Evolutionary conservation across 176 grass and related monocot species (phyloP), one percentile per base, ranked within the genome.

Genomic region (Rhynchospora breviuscula): DNA sequence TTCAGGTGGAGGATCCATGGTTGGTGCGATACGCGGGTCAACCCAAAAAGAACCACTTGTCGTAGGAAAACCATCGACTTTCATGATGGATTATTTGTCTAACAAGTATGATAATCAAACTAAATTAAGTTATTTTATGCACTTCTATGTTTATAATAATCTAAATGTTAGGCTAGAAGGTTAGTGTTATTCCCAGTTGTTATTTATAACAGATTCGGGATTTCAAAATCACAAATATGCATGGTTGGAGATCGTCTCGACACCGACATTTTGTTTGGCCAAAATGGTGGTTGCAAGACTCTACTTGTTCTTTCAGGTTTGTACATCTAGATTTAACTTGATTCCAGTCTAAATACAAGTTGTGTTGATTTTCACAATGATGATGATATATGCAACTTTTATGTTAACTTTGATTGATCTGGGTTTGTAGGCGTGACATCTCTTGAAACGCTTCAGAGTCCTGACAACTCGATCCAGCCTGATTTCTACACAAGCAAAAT

Each of bases 21-120:
- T 99, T 12, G 93, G 96, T 12, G 93, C 96, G 67, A 10, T 95
- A 56, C 84, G 74, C 49, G 91, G 96, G 63, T 99, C 96, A 47
- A 99, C 96, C 51, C 85, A 99, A 85, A 87, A 87, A 83, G 93
- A 99, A 85, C 96, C 93, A 0, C 83, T 93, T 22, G 96, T 99
- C 1, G 96, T 99, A 1, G 96, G 96, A 63, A 99, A 99, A 77
- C 96, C 91, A 19, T 99, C 93, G 0, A 99, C 93, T 67, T 99
- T 99, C 72, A 99, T 99, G 96, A 98, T 98, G 96, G 93, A 99
- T 75, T 99, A 99, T 76, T 83, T 99, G 59, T 87, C 96, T 90
- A 91, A 92, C 8, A 99, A 93, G 93, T 99, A 91, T 87, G 92
- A 88, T 43, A 19, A 68, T 67, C 18, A 58, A 54, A 33, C 15